These are phyloP conservation scores for Nemania serpens DNA, from an alignment of 2,329 filamentous ascomycete genomes.

Conservation along the genomic window DNA sequence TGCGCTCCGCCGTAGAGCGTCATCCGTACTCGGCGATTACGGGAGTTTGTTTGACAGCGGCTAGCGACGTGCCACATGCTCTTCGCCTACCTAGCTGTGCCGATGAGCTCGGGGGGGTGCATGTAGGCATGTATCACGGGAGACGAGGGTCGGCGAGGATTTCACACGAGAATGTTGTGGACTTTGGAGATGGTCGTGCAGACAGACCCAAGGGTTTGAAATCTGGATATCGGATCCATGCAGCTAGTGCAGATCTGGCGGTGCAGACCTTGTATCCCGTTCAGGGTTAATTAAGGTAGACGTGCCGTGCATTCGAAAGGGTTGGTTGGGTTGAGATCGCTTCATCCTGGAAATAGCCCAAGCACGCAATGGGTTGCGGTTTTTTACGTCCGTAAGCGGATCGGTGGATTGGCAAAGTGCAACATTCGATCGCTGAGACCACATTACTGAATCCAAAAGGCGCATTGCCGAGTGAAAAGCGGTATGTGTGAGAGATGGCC, in stretches of 20 bases:
- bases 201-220: slow-evolving; percentile 8
- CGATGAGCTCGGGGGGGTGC: background rate
- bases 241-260: slow-evolving; percentile 15
- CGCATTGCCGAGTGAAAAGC: background rate
- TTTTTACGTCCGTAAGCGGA: background rate
- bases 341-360: background rate
- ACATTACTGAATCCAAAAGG: background rate
- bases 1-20: background rate
- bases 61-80: slow-evolving; percentile 18
- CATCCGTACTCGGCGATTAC: slow-evolving; percentile 1
- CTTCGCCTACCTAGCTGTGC: background rate
- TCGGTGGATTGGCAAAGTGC: background rate
- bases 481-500: background rate
- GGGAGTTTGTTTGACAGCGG: slow-evolving; percentile 10
- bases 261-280: slow-evolving; percentile 7
- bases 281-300: background rate
- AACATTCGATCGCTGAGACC: background rate
- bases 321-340: background rate
- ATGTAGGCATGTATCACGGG: slow-evolving; percentile 8
- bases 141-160: background rate
- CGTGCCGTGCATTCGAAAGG: background rate
- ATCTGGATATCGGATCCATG: slow-evolving; percentile 15
- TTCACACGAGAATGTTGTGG: slow-evolving; percentile 5
- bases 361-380: background rate
- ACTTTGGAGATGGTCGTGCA: slow-evolving; percentile 16